These are phyloP conservation scores for Elongisporangium prolatum DNA, from an alignment of 352 stramenopile genomes.

Conservation along the genomic window DNA sequence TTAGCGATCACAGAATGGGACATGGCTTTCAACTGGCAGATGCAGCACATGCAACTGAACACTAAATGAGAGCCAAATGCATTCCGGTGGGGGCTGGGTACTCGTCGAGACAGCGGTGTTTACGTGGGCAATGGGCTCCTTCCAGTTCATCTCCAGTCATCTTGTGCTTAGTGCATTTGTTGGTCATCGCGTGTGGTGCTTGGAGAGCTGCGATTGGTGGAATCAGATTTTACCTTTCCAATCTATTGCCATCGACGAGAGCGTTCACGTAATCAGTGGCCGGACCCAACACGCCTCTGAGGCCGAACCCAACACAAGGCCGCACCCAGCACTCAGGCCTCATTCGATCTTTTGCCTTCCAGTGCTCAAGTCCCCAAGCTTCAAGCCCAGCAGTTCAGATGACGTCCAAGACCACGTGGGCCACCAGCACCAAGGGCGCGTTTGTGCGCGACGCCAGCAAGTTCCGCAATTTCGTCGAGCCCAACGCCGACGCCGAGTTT, in stretches of 20 bases:
- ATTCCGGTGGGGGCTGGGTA: neutral
- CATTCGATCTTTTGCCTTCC: constrained; percentile 12
- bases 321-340: constrained; percentile 1
- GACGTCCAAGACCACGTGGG: constrained; percentile 60
- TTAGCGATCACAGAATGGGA: neutral
- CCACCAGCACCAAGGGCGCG: constrained; percentile 58
- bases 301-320: too few species aligned
- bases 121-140: neutral
- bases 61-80: too few species aligned
- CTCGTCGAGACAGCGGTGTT: neutral
- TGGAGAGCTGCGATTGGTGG: constrained; percentile 7
- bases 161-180: neutral
- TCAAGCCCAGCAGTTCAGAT: constrained; percentile 17
- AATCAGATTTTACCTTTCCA: neutral
- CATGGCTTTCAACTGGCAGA: too few species aligned
- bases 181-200: neutral
- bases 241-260: neutral
- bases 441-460: constrained; percentile 72
- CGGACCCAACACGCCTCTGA: constrained; percentile 1
- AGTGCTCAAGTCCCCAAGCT: neutral
- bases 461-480: constrained; percentile 81
- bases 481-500: constrained; percentile 52
- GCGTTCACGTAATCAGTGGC: constrained; percentile 10
- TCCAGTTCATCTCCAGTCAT: neutral
- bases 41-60: too few species aligned